Base-by-base conservation (phyloP, 75 land plant species). In the Picea glauca region DNA sequence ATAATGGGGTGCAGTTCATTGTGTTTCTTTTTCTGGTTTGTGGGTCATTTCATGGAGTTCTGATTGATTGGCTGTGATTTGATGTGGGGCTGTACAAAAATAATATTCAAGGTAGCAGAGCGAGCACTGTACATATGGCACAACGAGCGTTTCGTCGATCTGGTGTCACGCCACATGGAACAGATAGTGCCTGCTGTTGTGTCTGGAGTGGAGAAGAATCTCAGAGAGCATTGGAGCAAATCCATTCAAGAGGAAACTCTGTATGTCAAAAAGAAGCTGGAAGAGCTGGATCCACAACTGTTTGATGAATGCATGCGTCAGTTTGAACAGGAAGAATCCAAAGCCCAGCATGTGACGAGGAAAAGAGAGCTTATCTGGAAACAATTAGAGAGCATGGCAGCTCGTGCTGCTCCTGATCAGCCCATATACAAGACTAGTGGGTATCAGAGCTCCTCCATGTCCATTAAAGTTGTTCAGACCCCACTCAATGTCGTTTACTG, bases 51-150 rank as follows among this genome's bases (percentile, higher is more conserved):
- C 54, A 50, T 50, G 54, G 11, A 7, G 11, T 50, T 50, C 54
- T 35, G 3, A 35, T 50, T 50, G 54, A 50, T 50, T 50, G 54
- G 8, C 54, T 50, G 54, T 50, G 54, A 50, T 50, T 50, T 8
- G 54, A 50, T 50, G 54, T 8, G 8, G 54, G 54, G 54, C 11
- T 50, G 54, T 50, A 50, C 54, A 8, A 50, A 50, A 50, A 50
- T 1, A 50, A 50, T 7, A 50, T 46, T 40, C 8, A 8, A 90
- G 92, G 92, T 90, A 7, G 92, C 92, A 13, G 92, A 90, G 78
- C 75, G 92, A 12, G 90, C 92, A 7, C 77, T 90, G 14, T 90
- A 88, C 40, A 21, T 90, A 32, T 88, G 87, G 92, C 85, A 83
- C 81, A 90, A 85, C 60, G 90, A 85, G 70, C 79, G 72, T 2